Percentiles rank a stretch among this genome's conserved stretches.
Evolutionary conservation across 1,139 yeast species (phyloP).

Genomic region (Blastobotrys arbuscula): DNA sequence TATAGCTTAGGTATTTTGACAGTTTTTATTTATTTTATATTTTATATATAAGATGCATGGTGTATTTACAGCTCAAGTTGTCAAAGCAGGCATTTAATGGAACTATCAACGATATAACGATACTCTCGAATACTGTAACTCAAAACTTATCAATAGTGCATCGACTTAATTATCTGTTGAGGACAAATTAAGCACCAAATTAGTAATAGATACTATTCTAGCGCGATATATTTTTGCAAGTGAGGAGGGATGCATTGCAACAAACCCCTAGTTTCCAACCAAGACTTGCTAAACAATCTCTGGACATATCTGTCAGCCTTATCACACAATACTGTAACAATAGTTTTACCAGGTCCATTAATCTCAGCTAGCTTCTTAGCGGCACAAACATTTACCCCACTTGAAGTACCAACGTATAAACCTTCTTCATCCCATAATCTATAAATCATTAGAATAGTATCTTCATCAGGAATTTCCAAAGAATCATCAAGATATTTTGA

Average conservation of each 20-base stretch:
- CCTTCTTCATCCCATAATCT: conserved; percentile 85
- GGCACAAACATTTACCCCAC: conserved; percentile 78
- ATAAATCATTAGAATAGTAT: conserved; percentile 75
- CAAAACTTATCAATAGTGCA: no score
- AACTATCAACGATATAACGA: no score
- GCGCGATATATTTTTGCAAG: conserved; percentile 58
- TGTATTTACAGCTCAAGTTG: no score
- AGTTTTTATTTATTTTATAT: no score
- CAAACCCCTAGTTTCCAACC: conserved; percentile 69
- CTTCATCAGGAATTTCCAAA: conserved; percentile 63
- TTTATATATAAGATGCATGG: no score
- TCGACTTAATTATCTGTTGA: no score
- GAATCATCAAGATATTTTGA: conserved; percentile 71
- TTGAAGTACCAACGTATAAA: conserved; percentile 81
- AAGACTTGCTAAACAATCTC: conserved; percentile 65
- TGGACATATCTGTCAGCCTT: conserved; percentile 86
- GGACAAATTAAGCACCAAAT: no score
- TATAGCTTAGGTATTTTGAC: no score
- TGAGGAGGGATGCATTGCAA: conserved; percentile 58
- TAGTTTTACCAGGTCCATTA: conserved; percentile 74
- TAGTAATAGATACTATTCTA: conserved; percentile 34
- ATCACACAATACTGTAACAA: conserved; percentile 82
- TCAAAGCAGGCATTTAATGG: no score
- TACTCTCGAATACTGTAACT: no score
- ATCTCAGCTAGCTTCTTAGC: conserved; percentile 65